Evolutionary conservation across 257 asterid species (phyloP).

Genomic region (Nicotiana benthamiana): DNA sequence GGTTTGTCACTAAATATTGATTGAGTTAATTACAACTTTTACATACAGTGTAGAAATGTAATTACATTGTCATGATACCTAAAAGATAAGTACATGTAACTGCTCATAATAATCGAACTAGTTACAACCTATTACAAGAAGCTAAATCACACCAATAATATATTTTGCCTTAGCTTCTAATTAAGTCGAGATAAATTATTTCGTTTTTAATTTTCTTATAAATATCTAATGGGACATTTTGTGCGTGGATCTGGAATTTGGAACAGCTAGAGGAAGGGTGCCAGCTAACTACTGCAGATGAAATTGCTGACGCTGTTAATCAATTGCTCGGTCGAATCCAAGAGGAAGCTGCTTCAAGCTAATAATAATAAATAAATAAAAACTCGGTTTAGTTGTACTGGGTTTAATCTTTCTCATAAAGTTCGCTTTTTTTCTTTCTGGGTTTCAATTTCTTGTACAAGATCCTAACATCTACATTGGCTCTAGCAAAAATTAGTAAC

Average conservation of each 20-base stretch:
- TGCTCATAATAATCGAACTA: background rate
- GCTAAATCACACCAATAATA: background rate
- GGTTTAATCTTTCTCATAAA: conserved; percentile 1
- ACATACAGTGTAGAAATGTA: too few species aligned
- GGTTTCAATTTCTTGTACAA: conserved; percentile 3
- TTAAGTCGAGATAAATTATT: background rate
- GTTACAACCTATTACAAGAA: background rate
- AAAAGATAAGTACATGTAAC: background rate
- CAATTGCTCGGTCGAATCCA: conserved; percentile 29
- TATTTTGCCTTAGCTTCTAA: background rate
- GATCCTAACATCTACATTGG: conserved; percentile 6
- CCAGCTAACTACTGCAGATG: conserved; percentile 36
- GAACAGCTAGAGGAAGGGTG: conserved; percentile 42
- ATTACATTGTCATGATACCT: background rate
- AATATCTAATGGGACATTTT: background rate
- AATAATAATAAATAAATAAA: background rate
- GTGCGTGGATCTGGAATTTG: background rate
- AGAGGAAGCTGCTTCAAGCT: conserved; percentile 25
- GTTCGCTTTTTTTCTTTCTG: background rate
- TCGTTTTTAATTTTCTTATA: background rate
- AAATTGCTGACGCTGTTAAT: conserved; percentile 41
- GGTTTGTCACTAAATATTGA: conserved; percentile 14
- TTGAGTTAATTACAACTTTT: background rate
- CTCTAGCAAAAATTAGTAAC: conserved; percentile 11
- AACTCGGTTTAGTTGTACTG: background rate